Percentiles rank a stretch among this genome's conserved stretches.
These are phyloP conservation scores for Dipodascus albidus DNA, from an alignment of 805 yeast genomes.

Conservation along the genomic window DNA sequence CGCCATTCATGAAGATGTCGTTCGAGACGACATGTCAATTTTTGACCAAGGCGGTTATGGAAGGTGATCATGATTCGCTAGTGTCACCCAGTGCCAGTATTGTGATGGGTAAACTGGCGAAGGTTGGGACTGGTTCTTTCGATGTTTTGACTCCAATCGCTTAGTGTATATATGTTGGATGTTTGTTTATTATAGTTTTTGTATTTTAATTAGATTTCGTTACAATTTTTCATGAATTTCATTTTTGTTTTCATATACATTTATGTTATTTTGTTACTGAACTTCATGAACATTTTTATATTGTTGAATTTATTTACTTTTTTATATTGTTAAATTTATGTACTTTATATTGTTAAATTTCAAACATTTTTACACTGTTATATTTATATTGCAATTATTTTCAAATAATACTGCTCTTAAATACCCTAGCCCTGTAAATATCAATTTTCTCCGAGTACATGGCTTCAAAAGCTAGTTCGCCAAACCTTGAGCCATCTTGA, in stretches of 20 bases:
- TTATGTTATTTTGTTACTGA: too few relatives aligned
- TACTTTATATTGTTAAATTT: too few relatives aligned
- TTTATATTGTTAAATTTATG: too few relatives aligned
- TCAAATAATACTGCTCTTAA: neutral
- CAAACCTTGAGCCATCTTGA: neutral
- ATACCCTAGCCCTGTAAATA: neutral
- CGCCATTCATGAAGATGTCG: constrained; percentile 97
- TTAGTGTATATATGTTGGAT: neutral
- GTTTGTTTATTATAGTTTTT: neutral
- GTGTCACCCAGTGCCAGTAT: constrained; percentile 89
- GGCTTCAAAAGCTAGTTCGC: neutral
- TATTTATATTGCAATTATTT: too few relatives aligned
- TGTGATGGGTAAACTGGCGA: constrained; percentile 81
- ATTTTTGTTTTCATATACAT: too few relatives aligned
- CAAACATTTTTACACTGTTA: too few relatives aligned
- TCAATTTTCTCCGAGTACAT: neutral
- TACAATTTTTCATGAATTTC: neutral
- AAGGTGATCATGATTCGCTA: constrained; percentile 78
- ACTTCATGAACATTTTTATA: too few relatives aligned
- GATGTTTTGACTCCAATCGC: constrained; percentile 39
- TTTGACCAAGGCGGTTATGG: constrained; percentile 90
- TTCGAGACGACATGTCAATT: constrained; percentile 98
- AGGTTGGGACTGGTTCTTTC: constrained; percentile 94
- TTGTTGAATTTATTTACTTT: too few relatives aligned
- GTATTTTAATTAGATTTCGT: neutral